Evolutionary conservation across 495 filamentous ascomycete species (phyloP), one percentile per base, ranked within the genome.

Genomic region (Parachaetomium inaequale): DNA sequence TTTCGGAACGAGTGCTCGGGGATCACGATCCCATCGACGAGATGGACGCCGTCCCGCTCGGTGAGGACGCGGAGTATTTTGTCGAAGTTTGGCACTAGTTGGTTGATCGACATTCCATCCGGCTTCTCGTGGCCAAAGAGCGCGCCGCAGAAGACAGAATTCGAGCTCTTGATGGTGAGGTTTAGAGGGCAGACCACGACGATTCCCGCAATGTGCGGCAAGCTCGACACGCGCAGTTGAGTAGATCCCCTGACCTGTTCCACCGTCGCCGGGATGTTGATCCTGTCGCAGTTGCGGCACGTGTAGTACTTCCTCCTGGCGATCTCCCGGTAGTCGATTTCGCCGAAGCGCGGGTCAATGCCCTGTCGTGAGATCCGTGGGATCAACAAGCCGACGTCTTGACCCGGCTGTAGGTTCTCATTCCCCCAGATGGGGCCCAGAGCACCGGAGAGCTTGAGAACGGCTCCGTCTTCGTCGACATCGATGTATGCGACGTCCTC

Each of bases 121-220:
- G 92, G 88, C 54, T 85, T 87, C 64, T 89, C 82, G 70, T 93
- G 85, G 25, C 95, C 94, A 70, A 98, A 97, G 1, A 98, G 79
- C 0, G 92, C 91, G 7, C 90, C 86, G 1, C 90, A 94, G 72
- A 98, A 96, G 21, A 95, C 93, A 7, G 92, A 89, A 71, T 98
- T 98, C 1, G 92, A 92, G 74, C 93, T 96, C 54, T 88, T 89
- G 67, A 98, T 92, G 25, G 82, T 81, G 53, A 97, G 78, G 2
- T 82, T 87, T 11, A 87, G 73, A 1, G 95, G 86, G 19, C 87
- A 87, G 2, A 98, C 77, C 4, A 98, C 94, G 72, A 98, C 86
- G 68, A 98, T 96, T 36, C 94, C 94, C 47, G 94, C 95, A 69
- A 98, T 96, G 69, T 98, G 92, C 7, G 94, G 94, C 56, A 96